Evolutionary conservation across 768 basidiomycete species (phyloP), one percentile per base, ranked within the genome.

Genomic region (Mycena vitilis): DNA sequence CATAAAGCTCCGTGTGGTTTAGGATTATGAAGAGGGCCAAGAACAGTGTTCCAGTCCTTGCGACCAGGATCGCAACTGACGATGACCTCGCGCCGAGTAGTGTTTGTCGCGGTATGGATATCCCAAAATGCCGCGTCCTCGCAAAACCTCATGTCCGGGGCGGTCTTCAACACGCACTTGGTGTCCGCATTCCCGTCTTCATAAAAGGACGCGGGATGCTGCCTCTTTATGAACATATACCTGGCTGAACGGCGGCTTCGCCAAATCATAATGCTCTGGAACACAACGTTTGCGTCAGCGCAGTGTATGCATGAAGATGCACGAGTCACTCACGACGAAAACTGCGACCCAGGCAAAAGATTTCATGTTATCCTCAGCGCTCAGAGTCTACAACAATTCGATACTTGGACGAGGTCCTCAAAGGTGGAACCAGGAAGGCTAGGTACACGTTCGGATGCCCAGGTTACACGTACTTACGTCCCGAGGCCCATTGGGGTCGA

Each of bases 121-220:
- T 91, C 89, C 91, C 91, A 93, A 66, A 89, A 87, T 2, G 81
- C 78, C 37, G 81, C 87, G 71, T 93, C 91, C 74, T 93, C 92
- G 75, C 92, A 93, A 72, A 78, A 86, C 62, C 81, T 81, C 70
- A 85, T 79, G 13, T 75, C 77, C 60, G 84, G 75, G 65, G 80
- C 63, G 10, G 77, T 76, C 36, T 76, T 62, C 4, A 74, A 73
- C 22, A 76, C 71, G 74, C 90, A 91, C 51, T 86, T 81, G 0
- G 79, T 75, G 30, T 77, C 71, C 66, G 82, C 86, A 72, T 89
- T 74, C 0, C 89, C 90, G 6, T 79, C 80, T 6, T 79, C 78
- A 67, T 88, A 85, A 75, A 90, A 88, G 3, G 83, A 86, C 4
- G 68, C 70, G 7, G 90, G 85, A 23, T 88, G 82, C 2, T 78